Percentiles rank a stretch among this genome's conserved stretches.
These are phyloP conservation scores for Lactarius akahatsu DNA, from an alignment of 768 basidiomycete genomes.

Conservation along the genomic window DNA sequence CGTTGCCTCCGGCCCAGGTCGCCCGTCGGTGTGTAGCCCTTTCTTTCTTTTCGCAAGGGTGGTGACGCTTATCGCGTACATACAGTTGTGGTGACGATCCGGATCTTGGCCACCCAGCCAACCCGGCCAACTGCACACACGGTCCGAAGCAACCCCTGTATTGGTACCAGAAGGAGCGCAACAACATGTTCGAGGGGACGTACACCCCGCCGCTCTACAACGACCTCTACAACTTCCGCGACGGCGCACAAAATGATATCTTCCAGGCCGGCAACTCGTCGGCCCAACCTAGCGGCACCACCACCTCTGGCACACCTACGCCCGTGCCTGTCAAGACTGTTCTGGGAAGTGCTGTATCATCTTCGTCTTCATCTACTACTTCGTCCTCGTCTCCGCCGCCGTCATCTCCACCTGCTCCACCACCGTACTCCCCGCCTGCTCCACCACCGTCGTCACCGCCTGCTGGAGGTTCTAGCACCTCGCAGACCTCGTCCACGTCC, in stretches of 20 bases:
- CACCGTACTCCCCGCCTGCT: background rate
- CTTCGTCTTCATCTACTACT: background rate
- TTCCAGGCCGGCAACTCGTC: constrained; percentile 31
- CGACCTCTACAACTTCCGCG: constrained; percentile 40
- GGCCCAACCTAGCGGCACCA: background rate
- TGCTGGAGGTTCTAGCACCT: no score
- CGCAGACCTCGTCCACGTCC: no score
- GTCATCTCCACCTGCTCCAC: background rate
- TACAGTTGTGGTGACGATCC: constrained; percentile 39
- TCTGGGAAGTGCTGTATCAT: no score
- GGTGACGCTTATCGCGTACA: background rate
- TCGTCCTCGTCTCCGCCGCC: no score
- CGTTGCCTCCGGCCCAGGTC: constrained; percentile 37
- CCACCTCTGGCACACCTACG: background rate
- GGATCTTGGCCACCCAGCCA: constrained; percentile 25
- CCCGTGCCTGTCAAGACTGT: background rate
- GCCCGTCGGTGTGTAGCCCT: constrained; percentile 34
- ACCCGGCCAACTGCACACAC: constrained; percentile 40
- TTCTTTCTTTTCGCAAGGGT: background rate
- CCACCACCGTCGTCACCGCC: background rate
- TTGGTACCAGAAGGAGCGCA: constrained; percentile 41
- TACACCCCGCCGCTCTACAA: constrained; percentile 40
- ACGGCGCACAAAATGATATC: constrained; percentile 48
- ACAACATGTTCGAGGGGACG: constrained; percentile 40
- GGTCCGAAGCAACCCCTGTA: constrained; percentile 43